phyloP scores from a whole-genome alignment of 805 yeast species.

The Naumovozyma baii region DNA sequence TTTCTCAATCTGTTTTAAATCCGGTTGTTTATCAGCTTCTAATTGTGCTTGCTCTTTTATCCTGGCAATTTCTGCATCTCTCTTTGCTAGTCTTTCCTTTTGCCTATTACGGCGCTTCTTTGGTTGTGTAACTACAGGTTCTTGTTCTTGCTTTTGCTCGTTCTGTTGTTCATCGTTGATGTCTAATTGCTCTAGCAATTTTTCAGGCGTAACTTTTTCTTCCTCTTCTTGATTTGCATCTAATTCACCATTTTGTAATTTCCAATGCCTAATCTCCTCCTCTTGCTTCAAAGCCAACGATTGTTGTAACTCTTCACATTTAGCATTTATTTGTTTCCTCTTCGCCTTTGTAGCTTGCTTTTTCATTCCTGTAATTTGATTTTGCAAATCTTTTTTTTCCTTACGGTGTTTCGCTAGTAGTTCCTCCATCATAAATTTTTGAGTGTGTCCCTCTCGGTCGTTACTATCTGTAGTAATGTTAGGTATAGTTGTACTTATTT shows the following conservation, averaged over 20 bases:
- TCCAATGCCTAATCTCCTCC: constrained; percentile 35
- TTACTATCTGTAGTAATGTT: too few relatives aligned
- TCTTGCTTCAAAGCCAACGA: constrained; percentile 47
- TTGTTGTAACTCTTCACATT: constrained; percentile 51
- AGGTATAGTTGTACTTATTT: too few relatives aligned
- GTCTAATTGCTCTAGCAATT: constrained; percentile 50
- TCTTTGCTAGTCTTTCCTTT: constrained; percentile 68
- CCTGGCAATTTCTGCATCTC: constrained; percentile 59
- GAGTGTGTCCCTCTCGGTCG: too few relatives aligned
- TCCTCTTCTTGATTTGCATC: constrained; percentile 24
- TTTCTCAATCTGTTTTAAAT: constrained; percentile 61
- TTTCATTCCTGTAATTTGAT: constrained; percentile 63
- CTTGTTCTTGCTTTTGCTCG: constrained; percentile 11
- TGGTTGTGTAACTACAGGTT: constrained; percentile 12
- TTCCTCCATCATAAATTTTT: constrained; percentile 18
- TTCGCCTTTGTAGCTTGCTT: constrained; percentile 77
- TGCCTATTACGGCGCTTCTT: constrained; percentile 60
- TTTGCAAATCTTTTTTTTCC: constrained; percentile 57
- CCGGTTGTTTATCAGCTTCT: constrained; percentile 61
- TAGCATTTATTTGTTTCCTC: constrained; percentile 52
- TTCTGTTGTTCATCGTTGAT: constrained; percentile 22
- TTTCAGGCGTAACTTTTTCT: constrained; percentile 56
- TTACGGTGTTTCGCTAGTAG: constrained; percentile 46
- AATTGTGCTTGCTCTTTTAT: constrained; percentile 55
- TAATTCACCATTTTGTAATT: constrained; percentile 2